Percentiles rank a stretch among this genome's conserved stretches.
phyloP scores from a whole-genome alignment of 2,329 filamentous ascomycete species.

The Blastomyces gilchristii region DNA sequence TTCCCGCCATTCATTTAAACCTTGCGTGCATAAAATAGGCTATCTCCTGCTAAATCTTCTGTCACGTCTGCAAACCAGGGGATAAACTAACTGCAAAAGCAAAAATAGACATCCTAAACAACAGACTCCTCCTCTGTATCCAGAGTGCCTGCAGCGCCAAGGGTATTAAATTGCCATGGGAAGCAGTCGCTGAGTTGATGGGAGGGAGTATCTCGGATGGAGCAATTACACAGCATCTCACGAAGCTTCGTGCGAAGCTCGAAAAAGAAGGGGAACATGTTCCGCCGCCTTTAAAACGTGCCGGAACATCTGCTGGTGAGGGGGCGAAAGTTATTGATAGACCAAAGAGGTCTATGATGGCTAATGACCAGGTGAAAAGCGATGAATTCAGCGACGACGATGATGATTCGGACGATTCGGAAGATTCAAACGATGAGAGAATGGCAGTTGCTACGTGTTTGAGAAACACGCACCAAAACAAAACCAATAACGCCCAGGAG shows the following conservation, averaged over 20 bases:
- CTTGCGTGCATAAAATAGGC: not conserved
- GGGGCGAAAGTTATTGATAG: not conserved
- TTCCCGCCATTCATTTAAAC: not conserved
- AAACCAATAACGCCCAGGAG: not conserved
- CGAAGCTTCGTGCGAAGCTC: slow-evolving; percentile 35
- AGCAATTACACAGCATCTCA: slow-evolving; percentile 38
- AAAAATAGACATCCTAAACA: slow-evolving; percentile 25
- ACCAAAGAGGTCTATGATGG: not conserved
- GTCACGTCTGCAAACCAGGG: not conserved
- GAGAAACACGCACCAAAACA: not conserved
- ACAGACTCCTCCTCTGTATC: slow-evolving; percentile 33
- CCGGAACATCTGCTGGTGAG: slow-evolving; percentile 14
- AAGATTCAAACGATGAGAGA: not conserved
- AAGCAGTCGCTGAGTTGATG: slow-evolving; percentile 31
- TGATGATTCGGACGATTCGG: not conserved
- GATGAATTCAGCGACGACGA: not conserved
- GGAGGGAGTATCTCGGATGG: slow-evolving; percentile 33
- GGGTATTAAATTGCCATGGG: slow-evolving; percentile 36
- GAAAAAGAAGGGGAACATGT: slow-evolving; percentile 25
- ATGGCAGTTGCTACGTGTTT: not conserved
- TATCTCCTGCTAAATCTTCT: too few species aligned
- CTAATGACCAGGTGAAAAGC: not conserved
- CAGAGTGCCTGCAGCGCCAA: slow-evolving; percentile 32
- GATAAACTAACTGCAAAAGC: slow-evolving; percentile 13
- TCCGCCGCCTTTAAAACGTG: slow-evolving; percentile 33